Base-by-base conservation (phyloP, 768 basidiomycete genomes). In the Inosperma sp. region DNA sequence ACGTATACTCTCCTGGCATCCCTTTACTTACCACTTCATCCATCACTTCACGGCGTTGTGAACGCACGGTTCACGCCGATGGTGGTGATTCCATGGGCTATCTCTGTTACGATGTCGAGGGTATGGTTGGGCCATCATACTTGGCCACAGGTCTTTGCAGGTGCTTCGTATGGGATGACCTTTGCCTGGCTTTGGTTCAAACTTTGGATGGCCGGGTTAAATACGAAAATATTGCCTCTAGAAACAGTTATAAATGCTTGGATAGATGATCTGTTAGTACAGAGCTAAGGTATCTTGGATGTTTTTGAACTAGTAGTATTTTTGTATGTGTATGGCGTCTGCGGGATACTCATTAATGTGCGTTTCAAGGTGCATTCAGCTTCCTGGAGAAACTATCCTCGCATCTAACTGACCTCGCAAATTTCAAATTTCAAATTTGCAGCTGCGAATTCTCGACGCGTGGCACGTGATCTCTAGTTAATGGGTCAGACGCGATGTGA, bases 101-200 rank as follows among this genome's bases (percentile, higher is more conserved):
- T 59, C 29, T 57, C 74, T 13, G 77, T 90, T 35, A 70, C 80
- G 4, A 58, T 77, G 44, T 91, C 88, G 8, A 73, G 88, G 42
- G 75, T 88, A 25, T 82, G 80, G 84, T 75, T 91, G 10, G 85
- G 86, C 4, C 81, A 90, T 56, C 88, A 91, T 64, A 88, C 86
- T 8, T 76, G 75, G 75, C 68, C 72, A 0, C 88, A 91, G 55
- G 84, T 89, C 14, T 61, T 67, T 7, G 86, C 71, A 22, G 88
- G 88, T 1, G 69, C 66, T 26, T 62, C 65, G 2, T 82, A 79
- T 49, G 88, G 88, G 0, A 52, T 77, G 8, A 62, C 60, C 3
- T 81, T 79, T 59, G 78, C 82, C 8, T 58, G 64, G 0, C 27
- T 76, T 13, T 84, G 83, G 80, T 87, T 84, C 58, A 62, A 53